Conservation (phyloP, 805 yeast genomes). For the Wickerhamomyces sydowiorum region DNA sequence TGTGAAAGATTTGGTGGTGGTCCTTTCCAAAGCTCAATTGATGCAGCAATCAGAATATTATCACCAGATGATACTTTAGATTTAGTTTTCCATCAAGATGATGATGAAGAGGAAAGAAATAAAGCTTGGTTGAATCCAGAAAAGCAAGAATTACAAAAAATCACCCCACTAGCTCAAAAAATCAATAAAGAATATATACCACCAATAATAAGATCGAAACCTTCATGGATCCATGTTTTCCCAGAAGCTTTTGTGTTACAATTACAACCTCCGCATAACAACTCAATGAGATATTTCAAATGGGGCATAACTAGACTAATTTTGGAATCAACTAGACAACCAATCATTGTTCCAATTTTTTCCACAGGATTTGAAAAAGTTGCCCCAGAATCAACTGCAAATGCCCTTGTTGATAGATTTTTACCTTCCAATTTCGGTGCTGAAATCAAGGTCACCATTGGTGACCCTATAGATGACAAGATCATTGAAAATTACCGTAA, state of each 20-base stretch:
- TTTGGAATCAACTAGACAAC: constrained; percentile 76
- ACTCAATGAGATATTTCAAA: constrained; percentile 90
- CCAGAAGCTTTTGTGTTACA: constrained; percentile 96
- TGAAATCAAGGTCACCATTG: constrained; percentile 63
- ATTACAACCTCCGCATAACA: constrained; percentile 66
- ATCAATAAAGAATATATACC: constrained; percentile 30
- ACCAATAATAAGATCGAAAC: constrained; percentile 56
- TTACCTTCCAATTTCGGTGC: constrained; percentile 63
- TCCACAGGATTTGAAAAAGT: constrained; percentile 82
- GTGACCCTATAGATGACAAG: constrained; percentile 60
- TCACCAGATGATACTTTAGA: constrained; percentile 65
- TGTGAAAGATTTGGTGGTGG: constrained; percentile 89
- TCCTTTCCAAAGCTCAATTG: constrained; percentile 86
- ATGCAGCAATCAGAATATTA: constrained; percentile 75
- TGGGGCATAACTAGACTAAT: constrained; percentile 92
- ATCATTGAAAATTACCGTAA: constrained; percentile 54
- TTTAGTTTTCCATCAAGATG: constrained; percentile 39
- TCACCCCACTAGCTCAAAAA: constrained; percentile 6
- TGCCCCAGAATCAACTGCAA: constrained; percentile 67
- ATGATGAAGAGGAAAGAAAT: constrained; percentile 13
- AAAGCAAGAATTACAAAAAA: neutral
- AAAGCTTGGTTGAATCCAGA: constrained; percentile 11
- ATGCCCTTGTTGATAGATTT: constrained; percentile 47
- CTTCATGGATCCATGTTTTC: constrained; percentile 90
- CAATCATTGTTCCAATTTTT: constrained; percentile 83